These are phyloP conservation scores for Suillus fuscotomentosus DNA, from an alignment of 768 basidiomycete species.

Conservation along the genomic window DNA sequence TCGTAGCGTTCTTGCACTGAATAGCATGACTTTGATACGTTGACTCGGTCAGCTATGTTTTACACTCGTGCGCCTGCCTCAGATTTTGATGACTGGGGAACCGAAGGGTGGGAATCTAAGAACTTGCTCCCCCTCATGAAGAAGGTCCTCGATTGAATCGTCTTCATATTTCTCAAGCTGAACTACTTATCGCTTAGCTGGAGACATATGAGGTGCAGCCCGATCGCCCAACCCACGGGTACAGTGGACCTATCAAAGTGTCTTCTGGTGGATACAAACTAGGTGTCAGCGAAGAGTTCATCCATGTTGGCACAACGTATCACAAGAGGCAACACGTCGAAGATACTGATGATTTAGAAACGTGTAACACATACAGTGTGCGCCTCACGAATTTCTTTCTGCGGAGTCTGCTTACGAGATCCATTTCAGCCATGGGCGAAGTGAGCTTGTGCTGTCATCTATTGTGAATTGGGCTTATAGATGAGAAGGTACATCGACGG, in stretches of 20 bases:
- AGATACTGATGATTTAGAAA: neutral
- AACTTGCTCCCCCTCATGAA: neutral
- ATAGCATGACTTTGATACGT: neutral
- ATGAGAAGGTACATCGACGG: neutral
- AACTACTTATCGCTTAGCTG: neutral
- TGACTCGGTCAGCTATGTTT: neutral
- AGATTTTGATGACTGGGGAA: neutral
- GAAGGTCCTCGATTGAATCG: neutral
- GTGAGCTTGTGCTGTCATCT: neutral
- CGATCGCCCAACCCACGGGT: neutral
- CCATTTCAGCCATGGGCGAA: neutral
- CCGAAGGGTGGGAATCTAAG: neutral
- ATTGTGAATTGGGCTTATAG: neutral
- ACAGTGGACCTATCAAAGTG: neutral
- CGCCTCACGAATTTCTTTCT: neutral
- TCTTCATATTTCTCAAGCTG: neutral
- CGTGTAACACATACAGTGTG: neutral
- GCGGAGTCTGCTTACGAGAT: neutral
- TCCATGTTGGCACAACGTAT: neutral
- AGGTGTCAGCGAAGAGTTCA: neutral
- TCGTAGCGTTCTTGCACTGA: neutral
- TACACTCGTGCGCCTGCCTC: neutral
- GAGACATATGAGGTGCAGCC: neutral
- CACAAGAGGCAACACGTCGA: neutral
- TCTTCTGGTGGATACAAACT: neutral